A percentile compares a stretch with the other conserved stretches of the same genome.
Evolutionary conservation across 2,329 filamentous ascomycete species (phyloP).

Genomic region (Tolypocladium amazonense): DNA sequence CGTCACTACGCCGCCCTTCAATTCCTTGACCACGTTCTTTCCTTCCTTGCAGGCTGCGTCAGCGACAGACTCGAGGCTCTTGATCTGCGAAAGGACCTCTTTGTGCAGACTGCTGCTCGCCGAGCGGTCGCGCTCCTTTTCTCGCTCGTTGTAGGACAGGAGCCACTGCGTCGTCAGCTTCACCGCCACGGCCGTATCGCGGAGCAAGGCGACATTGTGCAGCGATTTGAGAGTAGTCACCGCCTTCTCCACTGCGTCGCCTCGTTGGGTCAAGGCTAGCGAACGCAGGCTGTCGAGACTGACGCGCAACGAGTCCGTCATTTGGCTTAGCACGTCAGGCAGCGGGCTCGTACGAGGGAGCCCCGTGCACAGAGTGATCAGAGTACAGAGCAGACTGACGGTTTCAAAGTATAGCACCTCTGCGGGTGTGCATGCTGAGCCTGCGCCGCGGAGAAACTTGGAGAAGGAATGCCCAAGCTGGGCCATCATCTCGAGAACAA

Average conservation of each 20-base stretch:
- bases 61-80: slow-evolving; percentile 19
- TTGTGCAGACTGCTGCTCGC: slow-evolving; percentile 27
- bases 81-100: slow-evolving; percentile 22
- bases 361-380: slow-evolving; percentile 18
- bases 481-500: slow-evolving; percentile 29
- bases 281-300: slow-evolving; percentile 15
- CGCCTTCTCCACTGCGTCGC: slow-evolving; percentile 6
- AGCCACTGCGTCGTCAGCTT: slow-evolving; percentile 22
- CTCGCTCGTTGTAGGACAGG: slow-evolving; percentile 22
- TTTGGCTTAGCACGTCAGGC: slow-evolving; percentile 13
- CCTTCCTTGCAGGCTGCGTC: slow-evolving; percentile 21
- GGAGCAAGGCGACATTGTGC: slow-evolving; percentile 24
- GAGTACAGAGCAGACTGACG: slow-evolving; percentile 27
- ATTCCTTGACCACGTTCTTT: slow-evolving; percentile 14
- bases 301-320: slow-evolving; percentile 14
- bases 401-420: slow-evolving; percentile 34
- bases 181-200: slow-evolving; percentile 24
- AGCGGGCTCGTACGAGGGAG: slow-evolving; percentile 13
- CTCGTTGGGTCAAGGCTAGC: slow-evolving; percentile 4
- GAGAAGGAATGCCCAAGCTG: slow-evolving; percentile 31
- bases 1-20: slow-evolving; percentile 17
- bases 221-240: slow-evolving; percentile 20
- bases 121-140: slow-evolving; percentile 27
- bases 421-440: slow-evolving; percentile 24
- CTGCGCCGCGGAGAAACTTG: slow-evolving; percentile 22